These are phyloP conservation scores for Kodamaea ohmeri DNA, from an alignment of 1,139 yeast genomes.

Conservation along the genomic window DNA sequence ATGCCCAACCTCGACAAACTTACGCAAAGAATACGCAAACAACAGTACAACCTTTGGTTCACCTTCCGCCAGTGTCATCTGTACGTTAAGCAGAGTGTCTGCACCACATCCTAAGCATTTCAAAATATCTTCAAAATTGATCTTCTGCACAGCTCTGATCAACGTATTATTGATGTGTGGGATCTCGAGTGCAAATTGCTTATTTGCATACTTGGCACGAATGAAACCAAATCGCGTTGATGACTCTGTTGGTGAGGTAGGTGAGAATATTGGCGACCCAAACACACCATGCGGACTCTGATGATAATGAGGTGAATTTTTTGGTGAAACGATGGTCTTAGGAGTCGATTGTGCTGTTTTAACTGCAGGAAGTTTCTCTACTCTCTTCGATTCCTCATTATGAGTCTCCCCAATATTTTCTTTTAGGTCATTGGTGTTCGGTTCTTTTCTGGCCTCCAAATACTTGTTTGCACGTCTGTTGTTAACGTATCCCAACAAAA, in stretches of 20 bases:
- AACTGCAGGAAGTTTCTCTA: no score
- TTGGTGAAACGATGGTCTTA: not conserved
- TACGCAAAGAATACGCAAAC: slow-evolving; percentile 61
- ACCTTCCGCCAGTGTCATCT: slow-evolving; percentile 23
- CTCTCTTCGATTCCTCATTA: no score
- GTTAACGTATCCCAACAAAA: slow-evolving; percentile 42
- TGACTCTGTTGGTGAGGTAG: slow-evolving; percentile 12
- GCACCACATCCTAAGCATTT: slow-evolving; percentile 51
- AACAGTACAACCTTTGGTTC: slow-evolving; percentile 35
- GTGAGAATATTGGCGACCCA: not conserved
- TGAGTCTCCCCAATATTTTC: no score
- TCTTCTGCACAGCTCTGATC: slow-evolving; percentile 49
- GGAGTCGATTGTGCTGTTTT: no score
- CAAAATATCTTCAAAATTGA: slow-evolving; percentile 46
- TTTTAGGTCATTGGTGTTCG: no score
- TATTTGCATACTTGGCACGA: slow-evolving; percentile 47
- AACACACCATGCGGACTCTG: not conserved
- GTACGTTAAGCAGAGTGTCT: slow-evolving; percentile 40
- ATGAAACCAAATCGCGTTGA: slow-evolving; percentile 40
- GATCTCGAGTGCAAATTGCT: slow-evolving; percentile 31
- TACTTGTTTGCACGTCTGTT: slow-evolving; percentile 38
- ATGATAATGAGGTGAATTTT: not conserved
- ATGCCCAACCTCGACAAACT: slow-evolving; percentile 34
- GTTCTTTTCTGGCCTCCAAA: slow-evolving; percentile 31
- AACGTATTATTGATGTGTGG: slow-evolving; percentile 28